Conservation (phyloP, 306 rosid genomes). For the Hippophae tibetana region DNA sequence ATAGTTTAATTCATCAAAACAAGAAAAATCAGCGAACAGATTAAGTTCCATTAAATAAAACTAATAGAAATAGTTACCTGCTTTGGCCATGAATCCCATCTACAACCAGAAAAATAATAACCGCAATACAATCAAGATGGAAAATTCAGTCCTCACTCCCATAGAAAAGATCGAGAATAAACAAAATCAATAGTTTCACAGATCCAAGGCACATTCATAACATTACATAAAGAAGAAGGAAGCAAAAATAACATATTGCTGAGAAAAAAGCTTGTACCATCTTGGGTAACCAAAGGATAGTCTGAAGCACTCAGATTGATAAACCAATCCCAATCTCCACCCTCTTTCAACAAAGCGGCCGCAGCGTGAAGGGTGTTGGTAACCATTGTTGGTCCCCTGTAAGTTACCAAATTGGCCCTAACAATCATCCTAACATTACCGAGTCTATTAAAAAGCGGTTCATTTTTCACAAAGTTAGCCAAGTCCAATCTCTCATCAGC, state of each 20-base stretch:
- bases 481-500: constrained; percentile 45
- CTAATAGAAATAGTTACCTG: neutral
- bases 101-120: neutral
- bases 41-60: too few relatives aligned
- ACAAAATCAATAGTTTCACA: too few relatives aligned
- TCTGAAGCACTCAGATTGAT: constrained; percentile 69
- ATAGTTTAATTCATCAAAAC: neutral
- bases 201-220: neutral
- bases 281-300: constrained; percentile 72
- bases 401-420: constrained; percentile 67
- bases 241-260: neutral
- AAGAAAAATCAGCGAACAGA: neutral
- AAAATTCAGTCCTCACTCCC: neutral
- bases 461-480: constrained; percentile 39
- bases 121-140: constrained; percentile 1
- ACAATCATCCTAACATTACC: constrained; percentile 49
- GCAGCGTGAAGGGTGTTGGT: constrained; percentile 72
- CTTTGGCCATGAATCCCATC: neutral
- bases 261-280: constrained; percentile 30
- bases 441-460: constrained; percentile 35
- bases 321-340: constrained; percentile 78
- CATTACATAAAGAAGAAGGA: neutral
- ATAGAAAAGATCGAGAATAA: neutral
- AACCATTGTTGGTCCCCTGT: constrained; percentile 68
- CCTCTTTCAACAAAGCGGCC: constrained; percentile 51